Percentiles rank a stretch among this genome's conserved stretches.
These are phyloP conservation scores for Tricholoma sp. DNA, from an alignment of 768 basidiomycete genomes.

Conservation along the genomic window DNA sequence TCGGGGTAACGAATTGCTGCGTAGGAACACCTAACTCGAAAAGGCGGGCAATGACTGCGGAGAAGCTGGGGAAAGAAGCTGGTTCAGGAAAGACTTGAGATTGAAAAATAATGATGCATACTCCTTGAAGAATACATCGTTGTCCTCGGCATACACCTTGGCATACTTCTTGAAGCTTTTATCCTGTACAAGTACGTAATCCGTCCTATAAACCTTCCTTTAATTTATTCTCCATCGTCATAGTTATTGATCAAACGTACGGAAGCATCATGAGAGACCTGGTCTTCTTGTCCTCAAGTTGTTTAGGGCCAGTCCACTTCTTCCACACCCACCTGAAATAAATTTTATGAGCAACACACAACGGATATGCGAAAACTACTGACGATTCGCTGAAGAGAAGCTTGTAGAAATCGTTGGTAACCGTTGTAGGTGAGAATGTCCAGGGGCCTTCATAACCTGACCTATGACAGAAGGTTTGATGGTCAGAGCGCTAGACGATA, in stretches of 20 bases:
- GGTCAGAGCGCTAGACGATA: background rate
- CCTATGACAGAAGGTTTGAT: conserved; percentile 17
- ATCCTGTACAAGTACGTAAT: conserved; percentile 85
- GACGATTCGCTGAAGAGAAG: conserved; percentile 85
- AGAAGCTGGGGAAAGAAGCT: conserved; percentile 54
- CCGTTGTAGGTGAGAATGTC: conserved; percentile 89
- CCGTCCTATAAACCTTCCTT: conserved; percentile 46
- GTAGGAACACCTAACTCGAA: conserved; percentile 93
- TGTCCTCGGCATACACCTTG: conserved; percentile 81
- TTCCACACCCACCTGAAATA: conserved; percentile 75
- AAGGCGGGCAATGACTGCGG: conserved; percentile 68
- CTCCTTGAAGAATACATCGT: conserved; percentile 92
- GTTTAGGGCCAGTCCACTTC: conserved; percentile 93
- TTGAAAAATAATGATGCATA: conserved; percentile 33
- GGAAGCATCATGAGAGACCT: conserved; percentile 93
- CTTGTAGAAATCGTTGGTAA: conserved; percentile 84
- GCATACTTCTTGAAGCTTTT: conserved; percentile 89
- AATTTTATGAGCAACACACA: background rate
- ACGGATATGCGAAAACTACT: conserved; percentile 5
- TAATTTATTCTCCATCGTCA: background rate
- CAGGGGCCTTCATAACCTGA: conserved; percentile 89
- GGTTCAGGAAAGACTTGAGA: conserved; percentile 1
- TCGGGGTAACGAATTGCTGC: conserved; percentile 65
- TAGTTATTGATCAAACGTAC: conserved; percentile 38
- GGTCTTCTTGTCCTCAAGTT: conserved; percentile 90